Base-by-base conservation (phyloP, 495 filamentous ascomycete genomes). In the Aspergillus hancockii region DNA sequence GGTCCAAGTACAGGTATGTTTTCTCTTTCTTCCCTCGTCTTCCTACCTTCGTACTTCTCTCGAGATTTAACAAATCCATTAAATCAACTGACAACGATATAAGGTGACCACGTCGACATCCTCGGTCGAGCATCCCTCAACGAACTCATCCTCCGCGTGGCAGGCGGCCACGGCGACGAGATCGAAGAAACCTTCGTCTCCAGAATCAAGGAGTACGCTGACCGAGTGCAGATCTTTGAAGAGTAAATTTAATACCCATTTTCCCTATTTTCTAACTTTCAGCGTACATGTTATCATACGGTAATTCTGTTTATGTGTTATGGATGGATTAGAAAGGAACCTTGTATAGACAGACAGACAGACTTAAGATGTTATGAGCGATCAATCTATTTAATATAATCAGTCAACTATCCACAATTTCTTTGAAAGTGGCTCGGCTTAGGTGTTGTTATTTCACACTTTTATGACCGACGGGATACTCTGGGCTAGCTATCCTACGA, bases 21-120 rank as follows among this genome's bases (percentile, higher is more conserved):
- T 53, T 43, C 19, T 31, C 41, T 38, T 23, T 36, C 22, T 38
- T 45, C 9, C 36, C 32, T 47, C 14, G 54, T 45, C 25, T 19
- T 32, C 31, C 25, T 13, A 28, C n/a, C n/a, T n/a, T n/a, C n/a
- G n/a, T n/a, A n/a, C n/a, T n/a, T n/a, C n/a, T n/a, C n/a, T n/a
- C n/a, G n/a, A n/a, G n/a, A n/a, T n/a, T n/a, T n/a, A n/a, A 10
- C 13, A 23, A 49, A 16, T 8, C 18, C 8, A 43, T n/a, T 21
- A 40, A 58, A 38, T 60, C 25, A 67, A 45, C 25, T 18, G 32
- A 18, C 38, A 50, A 51, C 45, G 16, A 34, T 36, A 41, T 28
- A 47, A 86, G 86, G 91, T 2, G 94, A 98, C 73, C 94, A 98
- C 66, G 94, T 98, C 34, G 94, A 98, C 71, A 98, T 98, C 55